Base-by-base conservation (phyloP, 2,329 filamentous ascomycete species). In the Fusarium clavum region DNA sequence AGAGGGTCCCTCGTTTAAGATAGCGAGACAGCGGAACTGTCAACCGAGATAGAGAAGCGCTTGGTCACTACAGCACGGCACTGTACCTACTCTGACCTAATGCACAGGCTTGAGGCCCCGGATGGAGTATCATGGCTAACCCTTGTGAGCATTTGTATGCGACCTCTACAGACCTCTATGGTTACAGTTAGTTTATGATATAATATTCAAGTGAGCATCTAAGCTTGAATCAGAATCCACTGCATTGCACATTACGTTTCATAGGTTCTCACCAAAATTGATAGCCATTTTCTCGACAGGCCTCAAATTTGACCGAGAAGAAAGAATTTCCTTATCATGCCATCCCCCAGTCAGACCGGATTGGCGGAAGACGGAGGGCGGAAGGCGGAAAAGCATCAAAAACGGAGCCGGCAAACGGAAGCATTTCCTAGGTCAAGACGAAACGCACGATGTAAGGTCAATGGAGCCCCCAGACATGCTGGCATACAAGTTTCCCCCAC, bases 401-500 rank as follows among this genome's bases (percentile, higher is more conserved):
- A 63, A 44, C 55, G 51, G 53, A 63, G 49, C 55, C 45, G 57
- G 53, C 51, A 54, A 58, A 70, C 67, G 58, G 63, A 70, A 59
- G 49, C 43, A 60, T 61, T 49, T 70, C 48, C 67, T 62, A 51
- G 48, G 41, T 43, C 43, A 41, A 53, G 47, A 57, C 64, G 64
- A 70, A 69, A 70, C 67, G 45, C 67, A 70, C 64, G 47, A 67
- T 62, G 61, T 43, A 48, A 69, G 61, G 61, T 55, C 48, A 61
- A 71, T 70, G 57, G 67, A 70, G 68, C 44, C 41, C 62, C 49
- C 27, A 43, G 64, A 63, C 62, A 58, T 44, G 62, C 25, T 67
- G 49, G 46, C 55, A 47, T 67, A 67, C 38, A 54, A 41, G 41
- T 47, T 44, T 69, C 67, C 67, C 67, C 54, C 54, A 57, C 54